These are phyloP conservation scores for Batkoa obscura DNA, from an alignment of 371 early-diverging fungal species.

Conservation along the genomic window DNA sequence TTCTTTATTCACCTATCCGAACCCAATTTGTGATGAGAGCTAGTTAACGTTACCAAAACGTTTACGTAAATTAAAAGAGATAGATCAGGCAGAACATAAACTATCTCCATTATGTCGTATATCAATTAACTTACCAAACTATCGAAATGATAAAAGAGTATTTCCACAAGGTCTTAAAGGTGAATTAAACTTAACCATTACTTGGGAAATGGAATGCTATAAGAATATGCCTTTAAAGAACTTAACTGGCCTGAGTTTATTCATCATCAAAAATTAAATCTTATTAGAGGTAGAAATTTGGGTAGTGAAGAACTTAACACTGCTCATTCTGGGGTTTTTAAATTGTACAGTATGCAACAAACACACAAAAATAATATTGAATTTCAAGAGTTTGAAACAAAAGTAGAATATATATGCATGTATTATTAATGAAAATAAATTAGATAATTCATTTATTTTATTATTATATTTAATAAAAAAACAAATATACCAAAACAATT, in stretches of 20 bases:
- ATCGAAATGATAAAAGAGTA: neutral
- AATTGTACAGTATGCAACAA: neutral
- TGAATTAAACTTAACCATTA: neutral
- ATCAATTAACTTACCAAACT: neutral
- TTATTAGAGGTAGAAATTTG: constrained; percentile 1
- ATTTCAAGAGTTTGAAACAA: too few relatives aligned
- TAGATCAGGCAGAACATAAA: constrained; percentile 6
- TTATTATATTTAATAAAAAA: too few relatives aligned
- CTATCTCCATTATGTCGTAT: neutral
- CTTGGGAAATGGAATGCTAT: neutral
- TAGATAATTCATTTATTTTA: too few relatives aligned
- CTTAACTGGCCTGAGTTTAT: constrained; percentile 4
- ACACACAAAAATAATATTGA: neutral
- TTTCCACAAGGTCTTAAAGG: neutral
- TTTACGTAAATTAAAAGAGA: neutral
- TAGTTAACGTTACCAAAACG: neutral
- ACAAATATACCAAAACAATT: neutral
- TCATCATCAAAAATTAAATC: neutral
- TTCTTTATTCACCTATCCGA: neutral
- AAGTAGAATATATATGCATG: too few relatives aligned
- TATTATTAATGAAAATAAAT: too few relatives aligned
- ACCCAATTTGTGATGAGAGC: neutral
- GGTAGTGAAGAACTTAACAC: neutral
- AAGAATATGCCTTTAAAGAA: neutral
- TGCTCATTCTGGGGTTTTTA: neutral